Conservation (phyloP, 345 rosid genomes). For the Camelina neglecta region DNA sequence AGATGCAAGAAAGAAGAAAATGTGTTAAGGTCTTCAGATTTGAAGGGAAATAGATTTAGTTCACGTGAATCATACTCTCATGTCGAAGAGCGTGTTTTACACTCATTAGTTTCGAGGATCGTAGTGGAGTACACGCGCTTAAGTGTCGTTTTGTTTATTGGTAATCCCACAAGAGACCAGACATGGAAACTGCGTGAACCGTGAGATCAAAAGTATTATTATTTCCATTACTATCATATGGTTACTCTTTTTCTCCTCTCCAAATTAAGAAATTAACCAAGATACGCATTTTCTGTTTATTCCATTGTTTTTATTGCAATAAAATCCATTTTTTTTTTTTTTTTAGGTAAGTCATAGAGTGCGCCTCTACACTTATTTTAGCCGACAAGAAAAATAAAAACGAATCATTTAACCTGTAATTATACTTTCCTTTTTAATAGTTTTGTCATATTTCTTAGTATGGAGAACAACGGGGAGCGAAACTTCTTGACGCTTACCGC, state of each 20-base stretch:
- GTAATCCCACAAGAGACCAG: not conserved
- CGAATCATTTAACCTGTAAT: not conserved
- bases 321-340: not conserved
- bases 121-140: conserved; percentile 39
- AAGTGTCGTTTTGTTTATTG: not conserved
- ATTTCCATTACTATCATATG: conserved; percentile 2
- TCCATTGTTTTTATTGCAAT: not conserved
- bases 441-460: not conserved
- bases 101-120: not conserved
- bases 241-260: not conserved
- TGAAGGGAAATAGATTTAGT: conserved; percentile 31
- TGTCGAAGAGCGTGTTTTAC: conserved; percentile 21
- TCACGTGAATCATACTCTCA: conserved; percentile 37
- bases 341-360: not conserved
- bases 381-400: conserved; percentile 20
- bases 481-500: conserved; percentile 4
- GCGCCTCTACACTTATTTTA: conserved; percentile 12
- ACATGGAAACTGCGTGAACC: conserved; percentile 33
- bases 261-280: not conserved
- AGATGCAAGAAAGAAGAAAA: conserved; percentile 1
- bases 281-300: not conserved
- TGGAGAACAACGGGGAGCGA: not conserved
- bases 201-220: not conserved
- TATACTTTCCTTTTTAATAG: not conserved
- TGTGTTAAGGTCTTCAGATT: conserved; percentile 34